Evolutionary conservation across 768 basidiomycete species (phyloP).

Genomic region (Strobilomyces dryophilus): DNA sequence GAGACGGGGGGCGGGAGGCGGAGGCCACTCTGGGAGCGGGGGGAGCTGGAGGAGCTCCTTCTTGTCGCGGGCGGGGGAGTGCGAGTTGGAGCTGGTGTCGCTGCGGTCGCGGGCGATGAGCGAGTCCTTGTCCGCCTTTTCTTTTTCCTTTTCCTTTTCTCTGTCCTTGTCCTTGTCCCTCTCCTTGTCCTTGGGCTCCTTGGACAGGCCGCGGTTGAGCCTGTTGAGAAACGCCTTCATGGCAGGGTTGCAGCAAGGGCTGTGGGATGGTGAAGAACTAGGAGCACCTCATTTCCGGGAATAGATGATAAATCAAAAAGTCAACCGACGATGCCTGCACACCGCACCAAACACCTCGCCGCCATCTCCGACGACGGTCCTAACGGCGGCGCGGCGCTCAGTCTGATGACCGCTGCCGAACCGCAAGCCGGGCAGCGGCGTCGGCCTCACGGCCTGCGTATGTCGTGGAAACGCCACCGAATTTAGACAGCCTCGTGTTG

Average conservation of each 20-base stretch:
- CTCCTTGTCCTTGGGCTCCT: slow-evolving; percentile 54
- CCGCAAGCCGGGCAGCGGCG: slow-evolving; percentile 69
- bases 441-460: slow-evolving; percentile 72
- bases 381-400: slow-evolving; percentile 79
- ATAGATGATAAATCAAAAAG: slow-evolving; percentile 3
- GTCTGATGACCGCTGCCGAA: slow-evolving; percentile 30
- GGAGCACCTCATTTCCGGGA: slow-evolving; percentile 23
- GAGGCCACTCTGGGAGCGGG: slow-evolving; percentile 68
- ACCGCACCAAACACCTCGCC: slow-evolving; percentile 59
- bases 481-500: slow-evolving; percentile 50
- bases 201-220: slow-evolving; percentile 60
- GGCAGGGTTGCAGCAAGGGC: slow-evolving; percentile 7
- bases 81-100: slow-evolving; percentile 28
- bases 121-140: slow-evolving; percentile 24
- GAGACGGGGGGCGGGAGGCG: slow-evolving; percentile 30
- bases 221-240: slow-evolving; percentile 87
- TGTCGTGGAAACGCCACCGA: slow-evolving; percentile 1
- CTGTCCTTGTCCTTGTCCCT: slow-evolving; percentile 42
- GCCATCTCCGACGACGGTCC: slow-evolving; percentile 40
- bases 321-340: slow-evolving; percentile 40
- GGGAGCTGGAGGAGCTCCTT: slow-evolving; percentile 48
- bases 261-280: background rate
- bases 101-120: slow-evolving; percentile 28
- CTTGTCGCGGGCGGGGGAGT: slow-evolving; percentile 51
- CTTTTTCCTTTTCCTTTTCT: slow-evolving; percentile 23